These are phyloP conservation scores for Colletotrichum phormii DNA, from an alignment of 2,329 filamentous ascomycete genomes.

Conservation along the genomic window DNA sequence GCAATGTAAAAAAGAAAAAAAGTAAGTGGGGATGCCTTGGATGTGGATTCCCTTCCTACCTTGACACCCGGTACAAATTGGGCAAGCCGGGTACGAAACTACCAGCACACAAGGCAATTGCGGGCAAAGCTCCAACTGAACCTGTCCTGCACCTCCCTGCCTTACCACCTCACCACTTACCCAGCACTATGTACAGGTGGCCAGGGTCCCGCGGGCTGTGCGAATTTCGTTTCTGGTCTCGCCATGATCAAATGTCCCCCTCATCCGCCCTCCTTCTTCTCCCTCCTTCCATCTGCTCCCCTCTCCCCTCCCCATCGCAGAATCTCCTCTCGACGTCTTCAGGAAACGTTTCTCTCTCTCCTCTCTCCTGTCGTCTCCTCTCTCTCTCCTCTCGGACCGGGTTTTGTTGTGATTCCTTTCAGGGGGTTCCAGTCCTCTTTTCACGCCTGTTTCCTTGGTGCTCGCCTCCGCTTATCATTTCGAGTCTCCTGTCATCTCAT, in stretches of 20 bases:
- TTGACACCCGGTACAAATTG: neutral
- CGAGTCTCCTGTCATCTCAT: slow-evolving; percentile 25
- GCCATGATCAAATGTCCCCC: slow-evolving; percentile 37
- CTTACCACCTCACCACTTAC: neutral
- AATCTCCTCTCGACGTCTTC: slow-evolving; percentile 20
- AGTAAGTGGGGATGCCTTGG: neutral
- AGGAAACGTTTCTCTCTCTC: slow-evolving; percentile 16
- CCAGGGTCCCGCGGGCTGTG: slow-evolving; percentile 7
- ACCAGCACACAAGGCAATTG: too few relatives aligned
- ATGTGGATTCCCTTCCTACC: neutral
- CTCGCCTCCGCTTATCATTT: slow-evolving; percentile 35
- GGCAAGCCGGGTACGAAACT: too few relatives aligned
- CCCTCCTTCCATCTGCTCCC: slow-evolving; percentile 39
- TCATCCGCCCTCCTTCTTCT: slow-evolving; percentile 40
- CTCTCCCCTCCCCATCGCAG: slow-evolving; percentile 35
- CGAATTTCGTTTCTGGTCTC: slow-evolving; percentile 23
- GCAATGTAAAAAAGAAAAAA: neutral
- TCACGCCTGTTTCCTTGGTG: slow-evolving; percentile 38
- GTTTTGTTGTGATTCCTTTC: slow-evolving; percentile 37
- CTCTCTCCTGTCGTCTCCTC: neutral
- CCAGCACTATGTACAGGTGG: neutral
- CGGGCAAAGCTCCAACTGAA: neutral
- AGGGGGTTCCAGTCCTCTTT: slow-evolving; percentile 38
- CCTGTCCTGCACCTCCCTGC: neutral
- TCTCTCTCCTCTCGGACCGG: slow-evolving; percentile 31